Conservation (phyloP, 768 basidiomycete species). For the Cystoderma amianthinum region DNA sequence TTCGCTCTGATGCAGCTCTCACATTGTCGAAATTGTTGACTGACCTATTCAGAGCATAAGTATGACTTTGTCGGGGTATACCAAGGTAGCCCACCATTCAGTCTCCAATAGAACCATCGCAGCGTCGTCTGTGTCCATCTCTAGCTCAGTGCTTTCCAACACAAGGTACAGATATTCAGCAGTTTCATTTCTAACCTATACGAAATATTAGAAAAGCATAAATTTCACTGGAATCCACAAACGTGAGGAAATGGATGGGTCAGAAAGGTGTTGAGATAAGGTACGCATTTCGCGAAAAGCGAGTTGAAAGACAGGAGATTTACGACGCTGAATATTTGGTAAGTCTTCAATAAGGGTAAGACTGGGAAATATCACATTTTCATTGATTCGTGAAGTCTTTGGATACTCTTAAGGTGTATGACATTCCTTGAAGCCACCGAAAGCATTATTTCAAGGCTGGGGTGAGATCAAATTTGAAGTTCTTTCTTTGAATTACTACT, state of each 20-base stretch:
- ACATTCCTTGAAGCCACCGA: slow-evolving; percentile 56
- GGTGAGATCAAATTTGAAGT: too few relatives aligned
- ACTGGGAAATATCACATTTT: slow-evolving; percentile 54
- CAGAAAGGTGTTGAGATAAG: slow-evolving; percentile 54
- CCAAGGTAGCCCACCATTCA: slow-evolving; percentile 55
- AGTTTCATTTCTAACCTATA: slow-evolving; percentile 70
- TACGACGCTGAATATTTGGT: slow-evolving; percentile 41
- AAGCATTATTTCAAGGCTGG: slow-evolving; percentile 50
- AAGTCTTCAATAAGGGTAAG: slow-evolving; percentile 1
- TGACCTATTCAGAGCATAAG: slow-evolving; percentile 32
- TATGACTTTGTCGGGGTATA: neutral
- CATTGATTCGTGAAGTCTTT: slow-evolving; percentile 76
- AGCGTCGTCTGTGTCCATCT: slow-evolving; percentile 53
- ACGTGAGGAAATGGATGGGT: slow-evolving; percentile 79
- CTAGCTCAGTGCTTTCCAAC: slow-evolving; percentile 65
- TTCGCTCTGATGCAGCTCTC: slow-evolving; percentile 31
- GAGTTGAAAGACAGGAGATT: slow-evolving; percentile 50
- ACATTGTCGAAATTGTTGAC: slow-evolving; percentile 29
- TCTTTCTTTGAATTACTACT: too few relatives aligned
- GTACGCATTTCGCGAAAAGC: slow-evolving; percentile 36
- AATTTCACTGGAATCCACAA: too few relatives aligned
- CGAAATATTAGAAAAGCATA: slow-evolving; percentile 6
- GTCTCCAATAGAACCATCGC: slow-evolving; percentile 75
- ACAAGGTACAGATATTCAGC: slow-evolving; percentile 80
- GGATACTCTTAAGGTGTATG: slow-evolving; percentile 71